Base-by-base conservation (phyloP, 371 early-diverging fungal genomes). In the Vairimorpha necatrix region DNA sequence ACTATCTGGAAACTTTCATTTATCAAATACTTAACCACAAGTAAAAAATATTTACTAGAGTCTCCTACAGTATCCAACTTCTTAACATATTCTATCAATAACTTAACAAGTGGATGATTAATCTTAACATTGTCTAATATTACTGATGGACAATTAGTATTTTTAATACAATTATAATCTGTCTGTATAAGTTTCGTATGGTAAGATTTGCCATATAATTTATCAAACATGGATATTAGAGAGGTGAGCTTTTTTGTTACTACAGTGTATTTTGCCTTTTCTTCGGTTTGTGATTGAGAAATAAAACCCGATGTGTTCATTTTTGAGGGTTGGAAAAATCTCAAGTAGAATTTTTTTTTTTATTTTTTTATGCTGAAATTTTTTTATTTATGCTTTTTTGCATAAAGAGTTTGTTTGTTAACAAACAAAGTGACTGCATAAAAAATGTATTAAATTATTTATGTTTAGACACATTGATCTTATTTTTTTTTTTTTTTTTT, bases 41-140 rank as follows among this genome's bases (percentile, higher is more conserved):
- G 16, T 42, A 84, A 63, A 42, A 83, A 72, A 36, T 76, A 83
- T 26, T 73, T 77, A 16, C 80, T 75, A 63, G 84, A 79, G 61
- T 81, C 82, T 56, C 80, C 83, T 58, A 73, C 46, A 42, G 67
- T 69, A 20, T 77, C 77, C 69, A 81, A 47, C 42, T 82, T 82
- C 36, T 78, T 75, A 2, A 84, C 69, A 53, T 76, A 80, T 7
- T 84, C 80, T 14, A 61, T 54, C 14, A 84, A 18, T 34, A 84
- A 48, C 53, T 80, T 82, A 36, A 82, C 78, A 13, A 82, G 74
- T 33, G 84, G 84, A 63, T 84, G 84, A 61, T 77, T 78, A 38
- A 78, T 63, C 32, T 82, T 80, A 30, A 82, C 62, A 39, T 72
- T 78, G 28, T 77, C 72, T n/a, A 79, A 71, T 46, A 84, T 84